Evolutionary conservation across 2,329 filamentous ascomycete species (phyloP), one percentile per base, ranked within the genome.

Genomic region (Fusarium cyanostomum): DNA sequence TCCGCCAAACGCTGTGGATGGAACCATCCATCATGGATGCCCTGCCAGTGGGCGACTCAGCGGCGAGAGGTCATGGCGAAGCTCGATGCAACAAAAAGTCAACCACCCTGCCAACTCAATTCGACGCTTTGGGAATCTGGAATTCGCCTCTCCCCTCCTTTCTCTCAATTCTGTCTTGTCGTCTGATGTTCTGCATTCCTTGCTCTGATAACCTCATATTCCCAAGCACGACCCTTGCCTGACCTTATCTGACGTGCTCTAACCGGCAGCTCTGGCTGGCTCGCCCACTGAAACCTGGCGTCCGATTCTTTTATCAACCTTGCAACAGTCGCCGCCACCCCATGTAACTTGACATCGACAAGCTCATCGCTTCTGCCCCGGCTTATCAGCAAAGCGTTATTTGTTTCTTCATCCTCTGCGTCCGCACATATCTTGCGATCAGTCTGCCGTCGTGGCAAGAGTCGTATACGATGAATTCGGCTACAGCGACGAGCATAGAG

Each of bases 391-490:
- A 35, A 45, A 28, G 49, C 50, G 34, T 28, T 53, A 31, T 39
- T 30, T 56, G 8, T 46, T 24, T 46, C 37, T 37, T 27, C 11
- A 21, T 33, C 28, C 34, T 42, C 42, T 42, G 33, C 50, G 28
- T 52, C 41, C 30, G 34, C 18, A 12, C 33, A 10, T 26, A 16
- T 50, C 31, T 34, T 35, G 26, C 49, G 12, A 61, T 49, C 35
- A 43, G 59, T 64, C 62, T 64, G 55, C 57, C 56, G 28, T 50
- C 24, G 28, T 38, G 64, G 57, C 66, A 60, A 58, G 44, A 30
- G 43, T 63, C 37, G 51, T 42, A 51, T 44, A 70, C 45, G 49
- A 80, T 81, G 80, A 79, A 78, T 57, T 78, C 79, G 61, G 75
- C 78, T 46, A 81, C 79, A 46, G 66, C 74, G 41, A 77, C 75